Conservation (phyloP, 1,139 yeast genomes). For the Kodamaea derodonti region DNA sequence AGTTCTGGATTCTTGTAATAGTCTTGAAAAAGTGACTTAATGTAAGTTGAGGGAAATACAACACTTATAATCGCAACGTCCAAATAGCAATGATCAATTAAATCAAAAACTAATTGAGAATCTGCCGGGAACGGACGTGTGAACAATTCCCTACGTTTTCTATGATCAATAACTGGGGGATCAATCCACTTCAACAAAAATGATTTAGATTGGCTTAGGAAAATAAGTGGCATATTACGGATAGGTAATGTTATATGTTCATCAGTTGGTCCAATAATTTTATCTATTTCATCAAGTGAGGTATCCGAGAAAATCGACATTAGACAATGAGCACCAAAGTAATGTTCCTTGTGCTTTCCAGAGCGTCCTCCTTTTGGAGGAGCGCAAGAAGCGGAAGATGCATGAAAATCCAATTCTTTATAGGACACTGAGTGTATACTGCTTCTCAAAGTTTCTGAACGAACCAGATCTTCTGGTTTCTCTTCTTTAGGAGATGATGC, state of each 20-base stretch:
- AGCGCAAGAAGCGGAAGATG: not conserved
- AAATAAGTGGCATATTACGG: slow-evolving; percentile 27
- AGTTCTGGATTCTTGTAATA: slow-evolving; percentile 14
- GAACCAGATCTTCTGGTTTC: not conserved
- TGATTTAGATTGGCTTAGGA: slow-evolving; percentile 17
- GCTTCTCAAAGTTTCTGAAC: not conserved
- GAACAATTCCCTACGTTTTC: slow-evolving; percentile 17
- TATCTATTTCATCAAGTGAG: slow-evolving; percentile 33
- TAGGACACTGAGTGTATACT: not conserved
- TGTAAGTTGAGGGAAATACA: slow-evolving; percentile 8
- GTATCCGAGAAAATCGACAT: slow-evolving; percentile 34
- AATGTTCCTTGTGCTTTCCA: slow-evolving; percentile 13
- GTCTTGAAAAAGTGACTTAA: slow-evolving; percentile 12
- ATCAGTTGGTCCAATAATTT: slow-evolving; percentile 22
- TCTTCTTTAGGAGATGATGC: not conserved
- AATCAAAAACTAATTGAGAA: slow-evolving; percentile 17
- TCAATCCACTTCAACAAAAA: slow-evolving; percentile 32
- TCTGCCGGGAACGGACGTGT: slow-evolving; percentile 29
- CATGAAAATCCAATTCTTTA: not conserved
- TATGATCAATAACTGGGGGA: slow-evolving; percentile 25
- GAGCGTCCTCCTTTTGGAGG: not conserved
- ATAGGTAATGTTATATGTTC: slow-evolving; percentile 25
- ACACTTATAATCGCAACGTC: slow-evolving; percentile 10
- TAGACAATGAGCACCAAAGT: slow-evolving; percentile 39
- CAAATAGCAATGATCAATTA: slow-evolving; percentile 20